These are phyloP conservation scores for Orbilia oligospora DNA, from an alignment of 2,329 filamentous ascomycete species.

Conservation along the genomic window DNA sequence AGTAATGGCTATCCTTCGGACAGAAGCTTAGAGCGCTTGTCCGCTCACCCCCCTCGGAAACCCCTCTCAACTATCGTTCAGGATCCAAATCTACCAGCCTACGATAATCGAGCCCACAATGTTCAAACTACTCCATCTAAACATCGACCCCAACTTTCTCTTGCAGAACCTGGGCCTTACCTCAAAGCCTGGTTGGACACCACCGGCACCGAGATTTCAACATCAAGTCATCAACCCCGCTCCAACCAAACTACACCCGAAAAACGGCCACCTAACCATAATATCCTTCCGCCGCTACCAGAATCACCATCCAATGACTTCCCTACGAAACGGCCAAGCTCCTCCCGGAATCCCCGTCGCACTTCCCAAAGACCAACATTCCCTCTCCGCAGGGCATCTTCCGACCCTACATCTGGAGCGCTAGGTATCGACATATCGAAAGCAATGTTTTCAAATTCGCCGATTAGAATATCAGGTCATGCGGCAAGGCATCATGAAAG, in stretches of 20 bases:
- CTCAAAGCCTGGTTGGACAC: slow-evolving; percentile 56
- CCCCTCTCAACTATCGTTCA: slow-evolving; percentile 39
- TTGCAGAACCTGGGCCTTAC: slow-evolving; percentile 45
- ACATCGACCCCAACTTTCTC: background rate
- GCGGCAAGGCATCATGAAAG: slow-evolving; percentile 34
- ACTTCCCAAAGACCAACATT: slow-evolving; percentile 19
- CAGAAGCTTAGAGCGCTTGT: slow-evolving; percentile 29
- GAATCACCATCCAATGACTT: slow-evolving; percentile 27
- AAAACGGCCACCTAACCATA: slow-evolving; percentile 32
- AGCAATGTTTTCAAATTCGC: slow-evolving; percentile 55
- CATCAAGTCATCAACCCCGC: slow-evolving; percentile 46
- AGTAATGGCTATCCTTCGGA: slow-evolving; percentile 26
- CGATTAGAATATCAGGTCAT: slow-evolving; percentile 50
- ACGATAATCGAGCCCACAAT: slow-evolving; percentile 6
- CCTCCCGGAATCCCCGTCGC: slow-evolving; percentile 17
- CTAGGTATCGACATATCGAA: slow-evolving; percentile 43
- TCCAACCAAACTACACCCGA: slow-evolving; percentile 52
- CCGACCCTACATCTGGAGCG: slow-evolving; percentile 4
- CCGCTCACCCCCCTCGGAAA: slow-evolving; percentile 33
- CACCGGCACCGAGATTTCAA: slow-evolving; percentile 29
- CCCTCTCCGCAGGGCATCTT: slow-evolving; percentile 29
- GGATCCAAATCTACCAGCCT: slow-evolving; percentile 20
- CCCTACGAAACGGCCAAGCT: background rate
- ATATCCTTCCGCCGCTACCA: slow-evolving; percentile 3
- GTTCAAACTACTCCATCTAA: background rate